Conservation (phyloP, 2,329 filamentous ascomycete genomes). For the Xylogone sp. region DNA sequence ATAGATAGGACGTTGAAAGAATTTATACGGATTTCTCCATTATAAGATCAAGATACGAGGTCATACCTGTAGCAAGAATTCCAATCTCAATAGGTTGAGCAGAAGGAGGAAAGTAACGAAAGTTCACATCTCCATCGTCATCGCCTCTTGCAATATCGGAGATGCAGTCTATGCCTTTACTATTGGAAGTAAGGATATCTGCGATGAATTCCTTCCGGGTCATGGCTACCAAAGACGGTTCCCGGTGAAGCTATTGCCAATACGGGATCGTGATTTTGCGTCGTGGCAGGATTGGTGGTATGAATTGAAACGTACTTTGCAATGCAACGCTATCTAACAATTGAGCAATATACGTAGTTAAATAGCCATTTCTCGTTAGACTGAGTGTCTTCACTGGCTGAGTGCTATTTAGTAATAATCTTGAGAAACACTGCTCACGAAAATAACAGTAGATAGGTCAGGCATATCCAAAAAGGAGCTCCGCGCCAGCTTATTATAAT, state of each 20-base stretch:
- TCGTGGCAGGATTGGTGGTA: no score
- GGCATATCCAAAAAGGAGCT: not conserved
- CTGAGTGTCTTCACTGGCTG: no score
- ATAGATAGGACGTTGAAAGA: not conserved
- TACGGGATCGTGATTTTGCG: no score
- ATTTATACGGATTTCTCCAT: no score
- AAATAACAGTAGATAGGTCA: no score
- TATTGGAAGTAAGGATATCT: conserved; percentile 44
- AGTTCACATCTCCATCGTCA: conserved; percentile 69
- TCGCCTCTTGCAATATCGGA: conserved; percentile 55
- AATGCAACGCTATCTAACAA: no score
- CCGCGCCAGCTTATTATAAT: not conserved
- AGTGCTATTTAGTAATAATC: no score
- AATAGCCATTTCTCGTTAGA: no score
- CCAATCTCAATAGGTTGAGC: conserved; percentile 20
- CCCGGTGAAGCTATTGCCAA: no score
- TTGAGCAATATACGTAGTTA: no score
- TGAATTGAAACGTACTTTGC: no score
- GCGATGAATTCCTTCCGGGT: conserved; percentile 60
- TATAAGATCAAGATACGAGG: not conserved
- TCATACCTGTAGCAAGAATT: conserved; percentile 19
- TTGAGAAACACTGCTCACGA: no score
- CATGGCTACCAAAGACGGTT: conserved; percentile 42
- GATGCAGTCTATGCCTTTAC: conserved; percentile 43
- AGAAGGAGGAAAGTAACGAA: conserved; percentile 44